Percentiles rank a stretch among this genome's conserved stretches.
Evolutionary conservation across 1,284 basidiomycete genomes (phyloP).

Genomic region (Gomphus bonarii): DNA sequence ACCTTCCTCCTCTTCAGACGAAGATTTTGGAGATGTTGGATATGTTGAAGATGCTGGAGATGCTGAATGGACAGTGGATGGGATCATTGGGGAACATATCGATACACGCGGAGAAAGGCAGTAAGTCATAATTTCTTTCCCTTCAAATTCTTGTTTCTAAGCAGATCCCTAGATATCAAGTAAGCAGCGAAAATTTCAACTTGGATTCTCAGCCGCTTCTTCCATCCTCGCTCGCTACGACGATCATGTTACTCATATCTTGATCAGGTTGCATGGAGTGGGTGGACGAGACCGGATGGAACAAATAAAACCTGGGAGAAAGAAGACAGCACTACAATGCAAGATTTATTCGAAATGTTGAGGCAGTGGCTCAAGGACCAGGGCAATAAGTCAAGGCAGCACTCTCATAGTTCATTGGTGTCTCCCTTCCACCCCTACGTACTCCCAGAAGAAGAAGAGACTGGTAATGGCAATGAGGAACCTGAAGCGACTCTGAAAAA

Average conservation of each 20-base stretch:
- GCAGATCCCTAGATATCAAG: neutral
- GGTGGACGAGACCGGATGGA: neutral
- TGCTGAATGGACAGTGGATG: neutral
- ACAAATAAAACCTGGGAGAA: neutral
- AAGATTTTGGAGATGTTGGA: too few relatives aligned
- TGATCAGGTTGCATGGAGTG: neutral
- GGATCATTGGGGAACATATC: neutral
- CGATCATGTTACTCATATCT: neutral
- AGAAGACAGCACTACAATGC: conserved; percentile 1
- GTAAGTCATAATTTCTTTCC: neutral
- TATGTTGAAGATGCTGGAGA: too few relatives aligned
- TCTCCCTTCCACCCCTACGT: neutral
- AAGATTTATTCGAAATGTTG: neutral
- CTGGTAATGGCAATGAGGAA: neutral
- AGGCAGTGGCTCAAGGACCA: neutral
- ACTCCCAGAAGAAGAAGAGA: neutral
- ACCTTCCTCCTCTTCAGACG: conserved; percentile 3
- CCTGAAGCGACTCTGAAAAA: neutral
- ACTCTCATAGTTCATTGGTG: neutral
- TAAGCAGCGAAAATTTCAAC: neutral
- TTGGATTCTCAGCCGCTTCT: neutral
- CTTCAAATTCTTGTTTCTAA: neutral
- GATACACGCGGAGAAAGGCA: neutral
- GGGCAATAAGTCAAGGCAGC: neutral
- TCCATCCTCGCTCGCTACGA: neutral